phyloP scores from a whole-genome alignment of 768 basidiomycete species.

The Wakefieldia striispora region DNA sequence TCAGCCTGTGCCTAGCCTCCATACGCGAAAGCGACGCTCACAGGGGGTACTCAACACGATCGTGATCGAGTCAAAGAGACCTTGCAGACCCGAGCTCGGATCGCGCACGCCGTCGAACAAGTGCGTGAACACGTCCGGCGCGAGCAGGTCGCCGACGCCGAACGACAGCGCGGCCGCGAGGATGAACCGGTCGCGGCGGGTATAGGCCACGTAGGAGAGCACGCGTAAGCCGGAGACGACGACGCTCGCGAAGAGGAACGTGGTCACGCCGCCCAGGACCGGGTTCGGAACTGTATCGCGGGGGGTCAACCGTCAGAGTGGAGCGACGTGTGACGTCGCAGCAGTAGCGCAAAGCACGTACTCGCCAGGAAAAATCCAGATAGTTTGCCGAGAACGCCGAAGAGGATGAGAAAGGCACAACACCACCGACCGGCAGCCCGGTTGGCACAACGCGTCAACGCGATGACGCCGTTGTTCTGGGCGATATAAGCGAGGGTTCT shows the following conservation, averaged over 20 bases:
- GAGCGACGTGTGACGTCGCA: not conserved
- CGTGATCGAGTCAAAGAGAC: conserved; percentile 74
- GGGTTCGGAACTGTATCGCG: conserved; percentile 74
- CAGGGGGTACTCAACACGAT: conserved; percentile 82
- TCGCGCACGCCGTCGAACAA: conserved; percentile 62
- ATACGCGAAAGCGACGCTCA: conserved; percentile 35
- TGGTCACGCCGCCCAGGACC: conserved; percentile 83
- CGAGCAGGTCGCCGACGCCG: conserved; percentile 70
- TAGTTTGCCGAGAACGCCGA: conserved; percentile 78
- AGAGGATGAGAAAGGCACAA: conserved; percentile 74
- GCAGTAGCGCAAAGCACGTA: conserved; percentile 27
- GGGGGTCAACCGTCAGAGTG: not conserved
- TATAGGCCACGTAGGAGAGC: conserved; percentile 56
- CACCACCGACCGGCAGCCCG: conserved; percentile 77
- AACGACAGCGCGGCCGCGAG: conserved; percentile 68
- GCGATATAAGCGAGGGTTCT: not conserved
- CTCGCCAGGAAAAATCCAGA: conserved; percentile 82
- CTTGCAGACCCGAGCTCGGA: conserved; percentile 54
- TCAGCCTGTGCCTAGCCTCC: conserved; percentile 1
- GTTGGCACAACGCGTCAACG: conserved; percentile 82
- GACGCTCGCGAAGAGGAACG: conserved; percentile 81
- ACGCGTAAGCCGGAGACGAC: conserved; percentile 70
- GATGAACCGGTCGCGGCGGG: conserved; percentile 65
- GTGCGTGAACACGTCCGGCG: conserved; percentile 61
- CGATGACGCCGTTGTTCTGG: conserved; percentile 80